Evolutionary conservation across 2,329 filamentous ascomycete species (phyloP).

Genomic region (Monilinia fructicola): DNA sequence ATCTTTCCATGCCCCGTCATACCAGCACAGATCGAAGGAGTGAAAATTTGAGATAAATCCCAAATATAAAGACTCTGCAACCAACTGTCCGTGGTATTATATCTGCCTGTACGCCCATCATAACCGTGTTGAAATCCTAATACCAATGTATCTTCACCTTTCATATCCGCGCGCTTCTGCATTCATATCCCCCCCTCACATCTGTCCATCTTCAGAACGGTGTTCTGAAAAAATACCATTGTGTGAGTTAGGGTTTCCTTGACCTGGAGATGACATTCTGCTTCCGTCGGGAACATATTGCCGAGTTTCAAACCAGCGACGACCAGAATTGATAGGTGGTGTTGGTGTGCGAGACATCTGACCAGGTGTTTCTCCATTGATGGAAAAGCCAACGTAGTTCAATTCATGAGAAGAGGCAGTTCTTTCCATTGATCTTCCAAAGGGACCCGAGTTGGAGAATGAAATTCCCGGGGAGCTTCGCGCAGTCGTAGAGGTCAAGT

Average conservation of each 20-base stretch:
- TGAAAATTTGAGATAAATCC: not conserved
- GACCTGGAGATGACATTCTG: not conserved
- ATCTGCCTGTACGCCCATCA: not conserved
- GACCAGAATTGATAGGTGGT: not conserved
- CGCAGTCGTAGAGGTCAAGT: not conserved
- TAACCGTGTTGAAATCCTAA: not conserved
- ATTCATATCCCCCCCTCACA: not conserved
- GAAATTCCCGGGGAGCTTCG: conserved; percentile 9
- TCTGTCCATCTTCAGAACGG: not conserved
- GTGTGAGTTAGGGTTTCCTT: not conserved
- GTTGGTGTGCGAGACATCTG: not conserved
- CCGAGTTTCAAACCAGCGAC: conserved; percentile 5
- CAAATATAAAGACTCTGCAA: not conserved
- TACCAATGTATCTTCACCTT: not conserved
- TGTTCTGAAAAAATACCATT: not conserved
- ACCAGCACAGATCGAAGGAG: not conserved
- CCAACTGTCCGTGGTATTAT: conserved; percentile 2
- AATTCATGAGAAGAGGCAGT: not conserved
- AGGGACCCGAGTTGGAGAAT: not conserved
- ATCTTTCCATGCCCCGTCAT: not conserved
- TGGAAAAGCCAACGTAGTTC: not conserved
- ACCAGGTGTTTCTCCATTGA: not conserved
- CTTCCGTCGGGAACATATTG: not conserved
- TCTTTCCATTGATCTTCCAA: not conserved
- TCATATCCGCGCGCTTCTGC: not conserved